Evolutionary conservation across 2,329 filamentous ascomycete species (phyloP).

Genomic region (Trichophyton verrucosum): DNA sequence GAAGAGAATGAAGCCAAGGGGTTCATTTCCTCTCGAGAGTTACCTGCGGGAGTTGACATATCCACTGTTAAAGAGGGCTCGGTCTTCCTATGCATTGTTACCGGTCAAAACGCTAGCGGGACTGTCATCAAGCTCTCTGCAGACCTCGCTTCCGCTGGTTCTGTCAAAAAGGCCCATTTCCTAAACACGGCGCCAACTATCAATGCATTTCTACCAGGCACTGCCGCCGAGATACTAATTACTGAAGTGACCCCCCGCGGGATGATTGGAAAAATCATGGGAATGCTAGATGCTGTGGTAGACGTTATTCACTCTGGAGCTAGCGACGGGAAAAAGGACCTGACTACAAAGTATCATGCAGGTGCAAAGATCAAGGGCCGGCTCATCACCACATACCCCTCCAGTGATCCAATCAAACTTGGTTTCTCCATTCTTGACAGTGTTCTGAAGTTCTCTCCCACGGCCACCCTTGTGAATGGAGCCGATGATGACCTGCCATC

Average conservation of each 20-base stretch:
- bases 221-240: constrained; percentile 73
- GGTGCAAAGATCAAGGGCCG: constrained; percentile 76
- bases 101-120: constrained; percentile 59
- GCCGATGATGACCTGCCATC: constrained; percentile 36
- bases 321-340: constrained; percentile 54
- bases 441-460: constrained; percentile 49
- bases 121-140: constrained; percentile 80
- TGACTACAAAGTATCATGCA: constrained; percentile 67
- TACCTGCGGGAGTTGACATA: constrained; percentile 54
- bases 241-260: constrained; percentile 62
- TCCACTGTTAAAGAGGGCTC: constrained; percentile 65
- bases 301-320: constrained; percentile 81
- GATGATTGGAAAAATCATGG: constrained; percentile 82
- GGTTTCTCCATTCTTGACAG: constrained; percentile 85
- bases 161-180: constrained; percentile 50
- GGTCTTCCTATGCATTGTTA: constrained; percentile 72
- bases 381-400: constrained; percentile 76
- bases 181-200: constrained; percentile 72
- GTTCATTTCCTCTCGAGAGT: constrained; percentile 74
- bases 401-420: constrained; percentile 65
- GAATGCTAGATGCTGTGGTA: constrained; percentile 77
- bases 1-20: constrained; percentile 51
- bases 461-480: constrained; percentile 19
- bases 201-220: constrained; percentile 81
- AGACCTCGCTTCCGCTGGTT: constrained; percentile 56